Conservation (phyloP, 1,284 basidiomycete species). For the Puccinia coronata region DNA sequence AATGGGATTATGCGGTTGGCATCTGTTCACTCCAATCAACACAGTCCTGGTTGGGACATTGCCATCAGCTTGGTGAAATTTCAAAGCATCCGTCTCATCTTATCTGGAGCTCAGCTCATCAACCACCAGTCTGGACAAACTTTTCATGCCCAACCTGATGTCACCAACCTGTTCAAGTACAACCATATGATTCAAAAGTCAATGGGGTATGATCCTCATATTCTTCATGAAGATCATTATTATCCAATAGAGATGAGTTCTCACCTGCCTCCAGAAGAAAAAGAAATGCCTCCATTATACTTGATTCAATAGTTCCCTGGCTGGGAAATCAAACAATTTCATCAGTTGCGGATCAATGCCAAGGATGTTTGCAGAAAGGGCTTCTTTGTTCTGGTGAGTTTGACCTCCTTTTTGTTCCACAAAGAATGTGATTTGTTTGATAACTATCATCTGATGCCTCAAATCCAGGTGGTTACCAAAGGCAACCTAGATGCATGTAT, state of each 20-base stretch:
- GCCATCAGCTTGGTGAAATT: not conserved
- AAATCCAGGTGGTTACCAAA: not conserved
- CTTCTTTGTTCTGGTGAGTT: not conserved
- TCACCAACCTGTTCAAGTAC: not conserved
- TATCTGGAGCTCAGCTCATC: not conserved
- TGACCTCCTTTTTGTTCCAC: too few species aligned
- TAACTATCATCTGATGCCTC: not conserved
- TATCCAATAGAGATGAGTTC: too few species aligned
- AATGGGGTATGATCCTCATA: not conserved
- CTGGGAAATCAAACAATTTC: not conserved
- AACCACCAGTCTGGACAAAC: not conserved
- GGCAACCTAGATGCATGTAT: not conserved
- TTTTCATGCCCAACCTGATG: not conserved
- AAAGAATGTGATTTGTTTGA: not conserved
- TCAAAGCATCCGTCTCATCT: not conserved
- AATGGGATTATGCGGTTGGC: not conserved
- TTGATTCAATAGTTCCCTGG: not conserved
- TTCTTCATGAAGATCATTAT: not conserved
- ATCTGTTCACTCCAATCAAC: constrained; percentile 21
- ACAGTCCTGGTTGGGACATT: constrained; percentile 6
- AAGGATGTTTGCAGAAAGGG: constrained; percentile 1
- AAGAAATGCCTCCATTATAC: not conserved
- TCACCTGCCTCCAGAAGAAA: not conserved
- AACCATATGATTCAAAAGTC: not conserved
- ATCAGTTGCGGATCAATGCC: not conserved